These are phyloP conservation scores for Phialophora expanda DNA, from an alignment of 2,329 filamentous ascomycete species.

Conservation along the genomic window DNA sequence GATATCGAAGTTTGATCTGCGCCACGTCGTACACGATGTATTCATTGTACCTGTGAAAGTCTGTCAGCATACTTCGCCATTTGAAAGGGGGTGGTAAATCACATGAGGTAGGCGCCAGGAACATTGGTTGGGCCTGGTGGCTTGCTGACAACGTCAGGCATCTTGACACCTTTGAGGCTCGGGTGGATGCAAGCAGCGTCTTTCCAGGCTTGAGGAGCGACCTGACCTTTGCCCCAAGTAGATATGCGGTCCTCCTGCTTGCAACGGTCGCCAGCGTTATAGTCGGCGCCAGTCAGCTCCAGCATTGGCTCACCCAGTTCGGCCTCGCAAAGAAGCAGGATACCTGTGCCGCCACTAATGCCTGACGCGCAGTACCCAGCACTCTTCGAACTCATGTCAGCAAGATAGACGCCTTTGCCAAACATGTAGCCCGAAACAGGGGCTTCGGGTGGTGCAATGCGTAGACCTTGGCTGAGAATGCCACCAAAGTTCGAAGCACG, in stretches of 20 bases:
- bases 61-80: neutral
- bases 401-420: constrained; percentile 86
- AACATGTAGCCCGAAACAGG: constrained; percentile 85
- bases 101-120: constrained; percentile 27
- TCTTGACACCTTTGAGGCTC: constrained; percentile 69
- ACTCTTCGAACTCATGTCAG: constrained; percentile 82
- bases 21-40: constrained; percentile 57
- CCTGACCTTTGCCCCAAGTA: constrained; percentile 72
- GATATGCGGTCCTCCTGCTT: constrained; percentile 65
- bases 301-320: constrained; percentile 78
- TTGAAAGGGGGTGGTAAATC: neutral
- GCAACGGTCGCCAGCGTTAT: constrained; percentile 67
- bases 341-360: constrained; percentile 69
- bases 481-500: constrained; percentile 83
- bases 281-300: constrained; percentile 63
- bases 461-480: constrained; percentile 83
- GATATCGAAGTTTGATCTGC: constrained; percentile 54
- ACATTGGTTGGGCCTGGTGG: constrained; percentile 28
- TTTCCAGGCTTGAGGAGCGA: constrained; percentile 72
- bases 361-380: constrained; percentile 73
- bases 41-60: constrained; percentile 47
- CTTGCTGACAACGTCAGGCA: constrained; percentile 49
- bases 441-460: constrained; percentile 81
- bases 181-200: constrained; percentile 71
- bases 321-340: constrained; percentile 83